Evolutionary conservation across 23 red algal genomes (phyloP).

Genomic region (Gracilaria domingensis): DNA sequence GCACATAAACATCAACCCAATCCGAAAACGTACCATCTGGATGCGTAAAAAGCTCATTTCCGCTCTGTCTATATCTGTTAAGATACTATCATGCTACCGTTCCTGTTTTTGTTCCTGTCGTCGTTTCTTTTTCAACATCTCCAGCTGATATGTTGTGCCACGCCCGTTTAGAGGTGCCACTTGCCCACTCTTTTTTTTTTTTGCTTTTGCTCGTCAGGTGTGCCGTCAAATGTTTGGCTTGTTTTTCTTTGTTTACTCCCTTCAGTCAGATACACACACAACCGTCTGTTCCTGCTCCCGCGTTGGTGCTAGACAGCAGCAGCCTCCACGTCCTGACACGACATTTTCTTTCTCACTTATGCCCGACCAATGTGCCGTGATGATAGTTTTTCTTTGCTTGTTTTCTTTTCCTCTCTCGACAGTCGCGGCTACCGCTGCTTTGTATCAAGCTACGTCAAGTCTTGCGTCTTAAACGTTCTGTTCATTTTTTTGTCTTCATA

Average conservation of each 20-base stretch:
- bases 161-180: too few relatives aligned
- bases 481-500: background rate
- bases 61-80: constrained; percentile 16
- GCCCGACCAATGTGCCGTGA: background rate
- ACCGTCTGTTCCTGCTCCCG: background rate
- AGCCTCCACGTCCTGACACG: background rate
- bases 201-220: background rate
- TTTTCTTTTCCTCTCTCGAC: constrained; percentile 8
- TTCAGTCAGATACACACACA: background rate
- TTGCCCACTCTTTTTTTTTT: too few relatives aligned
- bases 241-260: background rate
- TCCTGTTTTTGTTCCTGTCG: constrained; percentile 13
- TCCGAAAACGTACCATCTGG: constrained; percentile 19
- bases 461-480: background rate
- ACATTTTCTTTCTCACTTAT: constrained; percentile 6
- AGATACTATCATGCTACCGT: too few relatives aligned
- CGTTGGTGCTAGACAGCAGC: background rate
- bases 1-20: constrained; percentile 32
- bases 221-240: background rate
- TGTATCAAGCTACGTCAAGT: background rate
- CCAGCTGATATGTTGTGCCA: background rate
- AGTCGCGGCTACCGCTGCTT: background rate
- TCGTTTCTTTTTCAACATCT: background rate
- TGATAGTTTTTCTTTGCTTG: background rate
- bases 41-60: constrained; percentile 9